Evolutionary conservation across 345 rosid species (phyloP), one percentile per base, ranked within the genome.

Genomic region (Rhodomyrtus tomentosa): DNA sequence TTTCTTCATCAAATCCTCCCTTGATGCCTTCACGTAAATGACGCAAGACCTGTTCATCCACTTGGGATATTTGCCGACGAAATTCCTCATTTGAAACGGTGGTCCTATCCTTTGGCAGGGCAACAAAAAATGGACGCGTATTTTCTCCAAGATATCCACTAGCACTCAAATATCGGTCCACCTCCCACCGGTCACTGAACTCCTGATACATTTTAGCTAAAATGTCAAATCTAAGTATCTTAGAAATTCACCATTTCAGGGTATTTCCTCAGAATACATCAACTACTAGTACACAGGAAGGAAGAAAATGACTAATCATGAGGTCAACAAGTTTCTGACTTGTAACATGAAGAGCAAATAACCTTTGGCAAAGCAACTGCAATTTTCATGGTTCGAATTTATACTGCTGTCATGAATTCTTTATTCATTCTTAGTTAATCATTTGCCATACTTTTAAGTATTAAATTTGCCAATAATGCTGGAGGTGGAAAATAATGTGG

Each of bases 1-100:
- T 96, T 36, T 93, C 98, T 91, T 96, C 98, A 87, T 96, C 99
- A 82, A 93, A 96, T 81, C 99, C 99, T 88, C 99, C 99, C 50
- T 91, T 88, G 50, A 96, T 85, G 55, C 95, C 97, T 9, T 96
- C 98, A n/a, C 92, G 92, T 74, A 96, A 89, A 88, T 96, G 96
- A 74, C 87, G 90, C 55, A 92, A 22, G 58, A 96, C 92, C 73
- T 95, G 98, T 1, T 86, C 50, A 83, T 96, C 99, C 84, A 96
- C 99, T 85, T 91, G 95, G 85, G 94, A 88, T 86, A 96, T 95
- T 84, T 96, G 98, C 86, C 90, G 76, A 55, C 98, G 98, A 86
- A 95, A 96, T 83, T 95, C 99, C 82, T 96, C 99, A 83, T 96
- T 96, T 49, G 98, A 93, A 80, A 93, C 68, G 15, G 94, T 92